Conservation (phyloP, 371 early-diverging fungal species). For the Haplosporangium sp. region DNA sequence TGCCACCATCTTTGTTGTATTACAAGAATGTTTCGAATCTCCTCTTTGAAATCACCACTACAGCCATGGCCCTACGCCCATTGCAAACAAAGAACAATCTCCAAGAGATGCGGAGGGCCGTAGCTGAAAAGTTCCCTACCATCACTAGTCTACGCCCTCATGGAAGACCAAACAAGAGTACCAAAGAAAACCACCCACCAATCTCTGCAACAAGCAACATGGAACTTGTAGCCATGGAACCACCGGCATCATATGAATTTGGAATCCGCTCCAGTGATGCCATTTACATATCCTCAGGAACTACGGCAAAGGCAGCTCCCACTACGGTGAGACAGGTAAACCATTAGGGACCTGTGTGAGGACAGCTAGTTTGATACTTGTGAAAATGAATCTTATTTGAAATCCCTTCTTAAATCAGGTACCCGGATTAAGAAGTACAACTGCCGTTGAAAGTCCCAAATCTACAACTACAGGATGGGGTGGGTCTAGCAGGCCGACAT, state of each 20-base stretch:
- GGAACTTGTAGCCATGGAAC: slow-evolving; percentile 36
- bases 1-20: not conserved
- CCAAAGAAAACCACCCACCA: slow-evolving; percentile 30
- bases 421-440: slow-evolving; percentile 15
- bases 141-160: slow-evolving; percentile 28
- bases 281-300: slow-evolving; percentile 14
- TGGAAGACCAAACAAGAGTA: not conserved
- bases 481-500: slow-evolving; percentile 33
- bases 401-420: slow-evolving; percentile 5
- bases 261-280: slow-evolving; percentile 30
- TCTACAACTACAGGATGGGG: slow-evolving; percentile 28
- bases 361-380: not conserved
- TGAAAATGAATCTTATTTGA: not conserved
- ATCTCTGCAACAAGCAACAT: slow-evolving; percentile 8
- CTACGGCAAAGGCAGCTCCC: not conserved
- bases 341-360: not conserved
- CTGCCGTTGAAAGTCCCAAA: slow-evolving; percentile 2
- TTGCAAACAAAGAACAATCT: slow-evolving; percentile 46
- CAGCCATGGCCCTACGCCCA: slow-evolving; percentile 33
- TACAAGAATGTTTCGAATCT: not conserved
- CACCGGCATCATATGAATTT: slow-evolving; percentile 33
- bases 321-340: slow-evolving; percentile 21
- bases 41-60: not conserved
- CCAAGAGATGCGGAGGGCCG: slow-evolving; percentile 37
- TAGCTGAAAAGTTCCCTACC: slow-evolving; percentile 38